Evolutionary conservation across 768 basidiomycete genomes (phyloP), one percentile per base, ranked within the genome.

Genomic region (Boletus rufocinnamomeus): DNA sequence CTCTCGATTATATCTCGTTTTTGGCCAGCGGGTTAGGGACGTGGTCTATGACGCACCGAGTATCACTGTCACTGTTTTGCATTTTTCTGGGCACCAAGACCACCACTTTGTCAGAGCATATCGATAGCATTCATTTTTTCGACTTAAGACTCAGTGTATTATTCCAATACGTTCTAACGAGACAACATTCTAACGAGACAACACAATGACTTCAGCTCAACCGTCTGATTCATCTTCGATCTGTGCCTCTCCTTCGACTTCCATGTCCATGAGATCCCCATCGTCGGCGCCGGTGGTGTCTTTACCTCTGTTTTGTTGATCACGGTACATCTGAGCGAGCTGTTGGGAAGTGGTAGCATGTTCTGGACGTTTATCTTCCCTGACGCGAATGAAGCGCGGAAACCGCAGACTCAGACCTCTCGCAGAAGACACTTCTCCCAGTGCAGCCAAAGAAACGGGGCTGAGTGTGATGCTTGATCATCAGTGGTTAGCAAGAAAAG

Each of bases 391-490:
- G 74, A 95, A 96, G 37, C 94, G 81, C 43, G 95, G 95, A 72
- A 97, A 97, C 14, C 95, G 87, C 14, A 96, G 72, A 64, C 89
- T 91, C 32, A 95, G 76, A 6, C 95, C 95, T 28, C 88, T 79
- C 34, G 47, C 35, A 9, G 78, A 78, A 7, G 84, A 82, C 6
- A 86, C 77, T 23, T 86, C 68, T 7, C 87, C 85, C 54, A 81
- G 76, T 0, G 91, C 93, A 19, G 93, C 93, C 6, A 88, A 74
- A 25, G 93, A 95, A 17, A 93, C 84, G 0, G 93, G 94, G 45
- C 92, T 93, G 60, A 92, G 74, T 3, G 93, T 93, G 62, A 95
- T 82, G 66, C 88, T 91, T 51, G 41, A 45, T 62, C 40, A 21
- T 37, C 51, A 14, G 58, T 38, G 21, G 50, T 63, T 51, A 59